Conservation (phyloP, 2,329 filamentous ascomycete genomes). For the Davidsoniella virescens region DNA sequence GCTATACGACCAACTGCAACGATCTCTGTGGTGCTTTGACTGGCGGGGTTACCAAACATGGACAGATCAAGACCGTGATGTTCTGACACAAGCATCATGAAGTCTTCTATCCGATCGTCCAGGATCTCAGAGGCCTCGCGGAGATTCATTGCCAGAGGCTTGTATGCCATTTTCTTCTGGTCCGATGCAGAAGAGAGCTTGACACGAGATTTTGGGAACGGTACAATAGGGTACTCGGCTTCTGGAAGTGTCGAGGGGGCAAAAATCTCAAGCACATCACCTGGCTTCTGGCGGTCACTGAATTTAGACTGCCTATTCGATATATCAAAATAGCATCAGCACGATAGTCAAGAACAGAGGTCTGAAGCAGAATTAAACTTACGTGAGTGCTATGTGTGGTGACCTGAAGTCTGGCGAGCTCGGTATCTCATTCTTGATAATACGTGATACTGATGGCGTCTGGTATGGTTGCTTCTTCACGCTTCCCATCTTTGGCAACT, state of each 20-base stretch:
- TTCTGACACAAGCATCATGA: constrained; percentile 55
- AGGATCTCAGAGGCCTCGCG: constrained; percentile 85
- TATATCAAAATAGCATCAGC: neutral
- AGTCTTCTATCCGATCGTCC: constrained; percentile 90
- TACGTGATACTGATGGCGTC: constrained; percentile 31
- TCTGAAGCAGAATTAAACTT: neutral
- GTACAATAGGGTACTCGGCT: constrained; percentile 53
- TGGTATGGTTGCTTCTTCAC: constrained; percentile 25
- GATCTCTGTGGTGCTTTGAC: constrained; percentile 70
- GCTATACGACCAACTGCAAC: constrained; percentile 85
- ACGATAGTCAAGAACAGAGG: neutral
- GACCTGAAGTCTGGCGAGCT: constrained; percentile 27
- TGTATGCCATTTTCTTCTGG: constrained; percentile 79
- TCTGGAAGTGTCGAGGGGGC: constrained; percentile 43
- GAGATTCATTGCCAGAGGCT: constrained; percentile 85
- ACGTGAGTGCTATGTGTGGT: constrained; percentile 7
- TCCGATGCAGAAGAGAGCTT: constrained; percentile 77
- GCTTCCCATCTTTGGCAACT: constrained; percentile 15
- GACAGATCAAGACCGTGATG: constrained; percentile 61
- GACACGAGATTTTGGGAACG: constrained; percentile 60
- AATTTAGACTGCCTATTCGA: constrained; percentile 44
- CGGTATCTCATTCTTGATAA: constrained; percentile 25
- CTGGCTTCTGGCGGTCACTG: constrained; percentile 58
- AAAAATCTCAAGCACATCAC: constrained; percentile 68
- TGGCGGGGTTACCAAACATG: constrained; percentile 74